Base-by-base conservation (phyloP, 495 filamentous ascomycete species). In the Penicillium mononematosum region DNA sequence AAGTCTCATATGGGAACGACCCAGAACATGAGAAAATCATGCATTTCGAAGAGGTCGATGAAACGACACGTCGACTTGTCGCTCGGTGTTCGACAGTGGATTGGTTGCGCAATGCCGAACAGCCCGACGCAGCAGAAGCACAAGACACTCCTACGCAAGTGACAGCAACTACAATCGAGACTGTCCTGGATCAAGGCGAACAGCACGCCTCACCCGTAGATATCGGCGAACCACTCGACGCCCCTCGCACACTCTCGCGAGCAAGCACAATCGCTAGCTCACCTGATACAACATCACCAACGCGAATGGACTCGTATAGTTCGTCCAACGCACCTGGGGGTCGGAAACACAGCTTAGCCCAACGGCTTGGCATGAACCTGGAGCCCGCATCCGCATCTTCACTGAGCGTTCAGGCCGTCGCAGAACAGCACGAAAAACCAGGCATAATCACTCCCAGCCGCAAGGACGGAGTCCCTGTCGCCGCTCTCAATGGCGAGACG, bases 21-120 rank as follows among this genome's bases (percentile, higher is more conserved):
- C 46, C 62, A 2, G 72, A 75, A 25, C 53, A 60, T 16, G 75
- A 71, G 48, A 78, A 68, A 45, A 90, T 85, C 52, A 81, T 79
- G 25, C 95, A 98, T 70, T 98, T 98, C 63, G 88, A 87, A 44
- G 92, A 94, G 1, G 87, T 88, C 5, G 94, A 98, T 60, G 88
- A 91, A 47, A 98, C 95, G 0, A 98, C 95, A 0, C 68, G 88
- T 29, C 82, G 93, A 22, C 84, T 98, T 16, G 89, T 96, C 12
- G 78, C 84, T 24, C 85, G 95, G 29, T 96, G 94, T 59, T 79
- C 83, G 39, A 85, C 85, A 39, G 92, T 96, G n/a, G 77, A 83
- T 9, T 98, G 94, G 94, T 74, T 98, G 17, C 75, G 71, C 43
- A 77, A 82, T 22, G 45, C 58, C 59, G 81, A 58, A 38, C 52